These are phyloP conservation scores for Salvia hispanica DNA, from an alignment of 257 asterid genomes.

Conservation along the genomic window DNA sequence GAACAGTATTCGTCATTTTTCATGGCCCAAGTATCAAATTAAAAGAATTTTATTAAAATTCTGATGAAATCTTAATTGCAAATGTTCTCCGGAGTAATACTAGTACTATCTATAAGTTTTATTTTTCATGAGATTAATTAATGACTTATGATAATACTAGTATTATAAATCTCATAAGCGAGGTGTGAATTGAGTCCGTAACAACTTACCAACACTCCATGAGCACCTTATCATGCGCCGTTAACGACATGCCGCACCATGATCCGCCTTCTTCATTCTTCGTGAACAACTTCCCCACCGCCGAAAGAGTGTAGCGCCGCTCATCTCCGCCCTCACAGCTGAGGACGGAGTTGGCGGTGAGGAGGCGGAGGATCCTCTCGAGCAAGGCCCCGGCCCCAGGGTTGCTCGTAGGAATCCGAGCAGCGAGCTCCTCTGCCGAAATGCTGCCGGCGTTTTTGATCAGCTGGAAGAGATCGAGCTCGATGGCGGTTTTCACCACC, in stretches of 20 bases:
- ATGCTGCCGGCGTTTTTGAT: background rate
- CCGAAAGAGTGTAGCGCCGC: slow-evolving; percentile 2
- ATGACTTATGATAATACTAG: no score
- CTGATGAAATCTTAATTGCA: no score
- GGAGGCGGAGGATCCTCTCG: slow-evolving; percentile 15
- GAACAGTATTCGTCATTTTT: no score
- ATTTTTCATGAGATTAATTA: no score
- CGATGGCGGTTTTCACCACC: slow-evolving; percentile 7
- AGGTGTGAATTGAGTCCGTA: no score
- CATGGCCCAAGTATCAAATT: no score
- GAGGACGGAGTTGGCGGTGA: background rate
- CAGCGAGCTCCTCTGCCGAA: background rate
- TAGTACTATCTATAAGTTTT: no score
- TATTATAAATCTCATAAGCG: no score
- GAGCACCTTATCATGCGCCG: background rate
- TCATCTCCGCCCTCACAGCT: background rate
- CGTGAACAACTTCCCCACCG: background rate
- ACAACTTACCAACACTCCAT: slow-evolving; percentile 5
- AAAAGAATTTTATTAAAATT: no score
- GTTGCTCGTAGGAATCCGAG: background rate
- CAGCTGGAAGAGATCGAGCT: slow-evolving; percentile 17
- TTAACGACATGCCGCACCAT: background rate
- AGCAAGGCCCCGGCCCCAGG: background rate
- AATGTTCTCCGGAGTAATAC: no score
- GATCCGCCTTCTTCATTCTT: slow-evolving; percentile 7